Evolutionary conservation across 2,329 filamentous ascomycete genomes (phyloP).

Genomic region (Xylaria sp.): DNA sequence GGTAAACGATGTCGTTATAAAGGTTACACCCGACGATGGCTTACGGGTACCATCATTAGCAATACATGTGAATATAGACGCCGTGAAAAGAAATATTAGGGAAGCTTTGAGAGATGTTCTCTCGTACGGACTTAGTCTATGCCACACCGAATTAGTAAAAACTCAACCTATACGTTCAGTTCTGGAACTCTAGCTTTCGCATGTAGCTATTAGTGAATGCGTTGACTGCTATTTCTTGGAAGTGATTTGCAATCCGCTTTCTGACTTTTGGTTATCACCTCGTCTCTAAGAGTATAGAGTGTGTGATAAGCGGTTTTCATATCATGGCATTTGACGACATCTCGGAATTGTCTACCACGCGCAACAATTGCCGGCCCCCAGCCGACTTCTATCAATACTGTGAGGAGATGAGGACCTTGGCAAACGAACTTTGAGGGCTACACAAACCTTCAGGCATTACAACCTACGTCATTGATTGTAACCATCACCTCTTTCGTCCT

Average conservation of each 20-base stretch:
- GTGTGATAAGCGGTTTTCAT: neutral
- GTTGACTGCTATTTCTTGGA: slow-evolving; percentile 76
- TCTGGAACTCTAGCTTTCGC: slow-evolving; percentile 78
- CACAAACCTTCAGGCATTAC: slow-evolving; percentile 83
- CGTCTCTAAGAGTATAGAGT: neutral
- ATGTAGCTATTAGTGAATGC: slow-evolving; percentile 87
- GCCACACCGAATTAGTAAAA: slow-evolving; percentile 79
- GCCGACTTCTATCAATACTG: neutral
- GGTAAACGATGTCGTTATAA: neutral
- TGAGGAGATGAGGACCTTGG: slow-evolving; percentile 73
- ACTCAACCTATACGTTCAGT: slow-evolving; percentile 64
- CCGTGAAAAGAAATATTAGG: neutral
- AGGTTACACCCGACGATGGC: neutral
- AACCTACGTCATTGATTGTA: slow-evolving; percentile 80
- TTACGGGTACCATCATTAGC: neutral
- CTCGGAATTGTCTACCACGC: neutral
- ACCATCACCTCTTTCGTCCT: slow-evolving; percentile 85
- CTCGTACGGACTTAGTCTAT: slow-evolving; percentile 62
- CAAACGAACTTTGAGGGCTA: slow-evolving; percentile 85
- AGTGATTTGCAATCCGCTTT: too few species aligned
- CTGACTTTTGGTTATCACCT: too few species aligned
- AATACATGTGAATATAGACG: neutral
- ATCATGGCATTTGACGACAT: neutral
- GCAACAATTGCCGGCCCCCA: neutral
- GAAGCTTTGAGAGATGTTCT: slow-evolving; percentile 59